Evolutionary conservation across 169 alveolate species (phyloP), one percentile per base, ranked within the genome.

Genomic region (Cyclospora cayetanensis): DNA sequence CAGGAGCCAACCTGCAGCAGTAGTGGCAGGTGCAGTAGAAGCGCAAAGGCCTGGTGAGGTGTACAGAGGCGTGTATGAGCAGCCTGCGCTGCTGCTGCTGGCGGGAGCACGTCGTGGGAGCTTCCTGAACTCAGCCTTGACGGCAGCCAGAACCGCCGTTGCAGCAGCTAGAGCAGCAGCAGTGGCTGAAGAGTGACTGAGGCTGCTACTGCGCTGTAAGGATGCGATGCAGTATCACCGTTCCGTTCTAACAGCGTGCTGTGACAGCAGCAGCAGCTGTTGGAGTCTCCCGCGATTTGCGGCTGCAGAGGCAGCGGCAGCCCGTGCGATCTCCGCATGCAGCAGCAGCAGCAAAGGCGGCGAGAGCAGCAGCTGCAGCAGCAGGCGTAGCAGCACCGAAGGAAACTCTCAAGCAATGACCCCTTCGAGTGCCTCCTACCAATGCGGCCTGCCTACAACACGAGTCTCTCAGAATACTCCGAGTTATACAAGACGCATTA

Each of bases 161-260:
- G 74, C 52, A 68, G 46, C 80, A 68, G 42, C 80, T 7, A 35
- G 42, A 27, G 80, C 80, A 68, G 80, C 80, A 68, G 42, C 41
- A 68, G 80, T 35, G 46, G 80, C 41, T 68, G 37, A 0, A 12
- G 46, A 18, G 39, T 60, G 72, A n/a, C 72, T 60, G 72, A 7
- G 25, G 80, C 80, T 68, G 52, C 80, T 68, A 46, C 80, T 68
- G 41, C 46, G 52, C 46, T 68, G 72, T 31, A 60, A 60, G 35
- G 72, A 60, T 60, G 72, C 72, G 35, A 60, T 60, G 72, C 72
- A 60, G 72, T n/a, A 60, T 31, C 72, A 31, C 72, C n/a, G 72
- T 31, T 60, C 72, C 31, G 72, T 60, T 15, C 35, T 60, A n/a
- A 60, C 72, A n/a, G 35, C 46, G 80, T 22, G 80, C 80, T 68